Evolutionary conservation across 805 yeast genomes (phyloP), one percentile per base, ranked within the genome.

Genomic region (Ogataea haglerorum): DNA sequence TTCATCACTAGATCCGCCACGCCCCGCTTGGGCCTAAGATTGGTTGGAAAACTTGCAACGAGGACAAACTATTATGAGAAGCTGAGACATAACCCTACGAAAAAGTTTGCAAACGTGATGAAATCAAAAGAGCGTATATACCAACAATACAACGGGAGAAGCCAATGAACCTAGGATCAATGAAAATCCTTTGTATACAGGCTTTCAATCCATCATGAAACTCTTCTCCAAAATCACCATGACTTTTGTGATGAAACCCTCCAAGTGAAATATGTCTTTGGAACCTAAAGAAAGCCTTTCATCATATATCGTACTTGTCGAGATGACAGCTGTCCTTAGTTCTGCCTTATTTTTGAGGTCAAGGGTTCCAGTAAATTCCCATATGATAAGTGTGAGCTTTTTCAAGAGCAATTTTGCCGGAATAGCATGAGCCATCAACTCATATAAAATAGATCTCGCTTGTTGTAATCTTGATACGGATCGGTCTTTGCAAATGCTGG

Each of bases 241-340:
- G 2, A 80, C 78, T 57, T 77, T 82, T 1, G 97, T 96, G 14
- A 86, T 76, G 58, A 88, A 93, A 1, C 98, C 99, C 67, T 93
- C 99, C 40, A 93, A 65, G 64, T 93, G 99, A 63, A 87, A 93
- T 10, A 93, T 91, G 27, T 89, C 86, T 62, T 93, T 93, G 44
- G 76, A 76, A 2, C 98, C 99, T 43, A 85, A 65, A 43, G 89
- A 78, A 45, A 93, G 70, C 42, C 99, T 75, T 54, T 93, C 96
- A 57, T 93, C 99, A 53, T 78, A 82, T 1, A 70, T 56, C 2
- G 95, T 75, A 2, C 84, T 82, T 5, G 78, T 64, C 7, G 74
- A 74, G 9, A 85, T 75, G 25, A 86, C 66, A 6, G 62, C 67
- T n/a, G 60, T 45, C 31, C 75, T 72, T 3, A 70, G 58, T 1